Evolutionary conservation across 1,284 basidiomycete species (phyloP), one percentile per base, ranked within the genome.

Genomic region (Cutaneotrichosporon arboriforme): DNA sequence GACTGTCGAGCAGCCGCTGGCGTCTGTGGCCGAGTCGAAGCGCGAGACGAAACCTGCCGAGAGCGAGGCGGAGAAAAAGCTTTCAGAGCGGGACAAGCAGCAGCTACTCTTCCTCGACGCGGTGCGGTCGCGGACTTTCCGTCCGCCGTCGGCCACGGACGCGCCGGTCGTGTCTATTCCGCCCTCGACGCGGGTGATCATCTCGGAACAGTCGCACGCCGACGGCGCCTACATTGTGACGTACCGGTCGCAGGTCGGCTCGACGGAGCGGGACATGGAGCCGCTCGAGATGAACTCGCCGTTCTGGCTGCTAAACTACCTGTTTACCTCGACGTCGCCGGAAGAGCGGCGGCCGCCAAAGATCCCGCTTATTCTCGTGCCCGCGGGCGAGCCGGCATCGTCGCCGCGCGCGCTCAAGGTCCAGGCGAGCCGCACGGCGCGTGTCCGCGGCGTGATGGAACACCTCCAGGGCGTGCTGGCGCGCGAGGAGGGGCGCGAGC

Each of bases 271-370:
- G 20, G 92, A 97, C 61, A 66, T 83, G 36, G 77, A 80, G 22
- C 71, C 76, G 10, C 77, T 97, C 35, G 92, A 97, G 74, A 83
- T 86, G 67, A 73, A 71, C 59, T 82, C 90, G 77, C 93, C 92
- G 2, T 70, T 84, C 55, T 98, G 94, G 94, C 76, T 96, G 44
- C 76, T 93, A 43, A 90, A 97, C 70, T 94, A 86, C 65, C 74
- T 97, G 40, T 79, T 97, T 36, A 69, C 70, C 9, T 74, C 73
- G 33, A 60, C 71, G 12, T 67, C 61, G 31, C 59, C 64, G 13
- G 65, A 81, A 34, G 87, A 87, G 66, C 85, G 84, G 64, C 70
- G 72, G 10, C 49, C 54, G 1, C 77, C 81, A 51, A 97, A 96
- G 76, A 72, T 94, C 46, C 89, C 90, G 60, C 97, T 97, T 69